A percentile compares a stretch with the other conserved stretches of the same genome.
Conservation (phyloP, 768 basidiomycete genomes). For the Tephrocybe rancida region DNA sequence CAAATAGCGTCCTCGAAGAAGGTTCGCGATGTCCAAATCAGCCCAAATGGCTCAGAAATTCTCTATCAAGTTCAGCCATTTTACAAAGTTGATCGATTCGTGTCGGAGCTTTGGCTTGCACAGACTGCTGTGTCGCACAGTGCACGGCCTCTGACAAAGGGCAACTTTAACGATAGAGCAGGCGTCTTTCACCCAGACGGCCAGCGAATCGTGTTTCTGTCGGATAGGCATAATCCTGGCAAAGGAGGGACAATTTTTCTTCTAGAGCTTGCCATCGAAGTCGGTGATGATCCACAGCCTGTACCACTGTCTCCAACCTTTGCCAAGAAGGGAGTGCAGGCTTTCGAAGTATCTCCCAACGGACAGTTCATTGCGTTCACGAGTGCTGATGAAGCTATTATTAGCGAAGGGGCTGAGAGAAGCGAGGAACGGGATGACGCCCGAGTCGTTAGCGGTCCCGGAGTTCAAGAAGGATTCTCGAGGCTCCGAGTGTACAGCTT, state of each 20-base stretch:
- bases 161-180: constrained; percentile 29
- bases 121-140: constrained; percentile 24
- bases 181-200: constrained; percentile 34
- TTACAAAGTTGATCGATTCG: constrained; percentile 24
- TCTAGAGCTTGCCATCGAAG: constrained; percentile 14
- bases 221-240: constrained; percentile 30
- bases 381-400: constrained; percentile 17
- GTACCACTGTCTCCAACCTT: constrained; percentile 14
- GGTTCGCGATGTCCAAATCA: constrained; percentile 35
- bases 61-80: constrained; percentile 34
- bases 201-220: constrained; percentile 28
- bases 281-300: constrained; percentile 2
- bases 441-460: constrained; percentile 22
- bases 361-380: constrained; percentile 31
- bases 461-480: constrained; percentile 12
- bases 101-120: constrained; percentile 35
- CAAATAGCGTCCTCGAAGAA: constrained; percentile 30
- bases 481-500: constrained; percentile 28
- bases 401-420: constrained; percentile 15
- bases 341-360: constrained; percentile 34
- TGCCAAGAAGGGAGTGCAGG: constrained; percentile 24
- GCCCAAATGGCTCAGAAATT: constrained; percentile 28
- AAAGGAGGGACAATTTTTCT: constrained; percentile 24
- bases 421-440: constrained; percentile 26
- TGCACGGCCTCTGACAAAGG: constrained; percentile 28